Conservation (phyloP, 768 basidiomycete species). For the Ramaria sp. region DNA sequence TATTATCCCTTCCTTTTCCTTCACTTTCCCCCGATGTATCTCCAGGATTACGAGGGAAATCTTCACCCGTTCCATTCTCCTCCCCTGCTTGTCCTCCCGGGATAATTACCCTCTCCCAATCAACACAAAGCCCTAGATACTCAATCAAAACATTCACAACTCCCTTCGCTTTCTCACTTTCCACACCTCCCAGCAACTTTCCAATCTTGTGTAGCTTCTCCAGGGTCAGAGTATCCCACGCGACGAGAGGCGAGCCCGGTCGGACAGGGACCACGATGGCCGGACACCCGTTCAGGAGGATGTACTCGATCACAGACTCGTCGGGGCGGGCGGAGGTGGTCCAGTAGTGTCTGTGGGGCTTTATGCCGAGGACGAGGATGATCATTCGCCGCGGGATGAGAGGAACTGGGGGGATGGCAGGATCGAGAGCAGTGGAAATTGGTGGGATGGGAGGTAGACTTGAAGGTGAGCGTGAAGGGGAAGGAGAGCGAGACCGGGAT, state of each 20-base stretch:
- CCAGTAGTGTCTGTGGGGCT: constrained; percentile 49
- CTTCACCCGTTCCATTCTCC: background rate
- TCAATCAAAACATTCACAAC: constrained; percentile 46
- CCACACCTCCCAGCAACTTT: constrained; percentile 20
- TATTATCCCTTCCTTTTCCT: constrained; percentile 13
- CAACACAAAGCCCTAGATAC: constrained; percentile 49
- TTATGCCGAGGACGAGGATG: constrained; percentile 43
- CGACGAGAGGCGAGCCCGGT: constrained; percentile 48
- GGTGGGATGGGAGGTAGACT: background rate
- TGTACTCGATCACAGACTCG: constrained; percentile 54
- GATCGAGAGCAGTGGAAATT: background rate
- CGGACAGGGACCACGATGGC: constrained; percentile 49
- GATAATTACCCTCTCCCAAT: constrained; percentile 39
- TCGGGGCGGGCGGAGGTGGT: constrained; percentile 44
- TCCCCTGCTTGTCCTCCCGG: constrained; percentile 3
- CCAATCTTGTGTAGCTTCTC: constrained; percentile 44
- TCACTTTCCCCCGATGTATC: constrained; percentile 6
- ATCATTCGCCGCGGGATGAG: constrained; percentile 45
- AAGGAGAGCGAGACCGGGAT: constrained; percentile 2
- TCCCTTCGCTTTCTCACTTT: constrained; percentile 34
- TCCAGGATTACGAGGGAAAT: constrained; percentile 4
- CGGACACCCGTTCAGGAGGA: constrained; percentile 50
- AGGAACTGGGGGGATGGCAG: background rate
- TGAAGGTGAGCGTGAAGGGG: background rate
- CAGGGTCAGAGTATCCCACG: constrained; percentile 53